Base-by-base conservation (phyloP, 2,329 filamentous ascomycete species). In the Rhynchosporium secalis region DNA sequence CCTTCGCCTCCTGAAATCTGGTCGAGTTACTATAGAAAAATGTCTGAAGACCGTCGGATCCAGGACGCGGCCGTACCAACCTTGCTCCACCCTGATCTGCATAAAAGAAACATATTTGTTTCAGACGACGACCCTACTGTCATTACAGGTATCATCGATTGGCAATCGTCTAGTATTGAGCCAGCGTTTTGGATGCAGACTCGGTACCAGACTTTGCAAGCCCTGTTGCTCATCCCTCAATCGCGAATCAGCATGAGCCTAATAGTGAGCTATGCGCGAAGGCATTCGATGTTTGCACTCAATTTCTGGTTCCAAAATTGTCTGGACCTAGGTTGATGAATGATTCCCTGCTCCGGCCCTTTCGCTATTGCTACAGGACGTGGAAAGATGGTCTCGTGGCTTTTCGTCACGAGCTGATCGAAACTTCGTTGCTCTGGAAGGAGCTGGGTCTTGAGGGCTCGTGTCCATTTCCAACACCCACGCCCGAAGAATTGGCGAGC, bases 21-120 rank as follows among this genome's bases (percentile, higher is more conserved):
- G 69, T 61, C 70, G 71, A 31, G 51, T 63, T 49, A 66, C 76
- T 8, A 63, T 78, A 4, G 71, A 36, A 52, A 67, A 59, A 71
- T 78, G 57, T 65, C 66, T n/a, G 41, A 66, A 46, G 65, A 73
- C 64, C 58, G 68, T 62, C 55, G 56, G 4, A 72, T 78, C 20
- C 61, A 69, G 56, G 62, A 72, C 38, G 66, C 69, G 52, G 66
- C 73, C 64, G 62, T 43, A 33, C 75, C 74, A 40, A 69, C 72
- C 3, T 64, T 79, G 2, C 74, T 76, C 57, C 76, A 79, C 60
- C 73, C 74, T 13, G 76, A 79, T 67, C 62, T 78, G 45, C 72
- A 78, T 64, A 76, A 74, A 70, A 69, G 75, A 62, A 79, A 79
- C 65, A 76, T 79, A 29, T 79, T 77, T 62, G 73, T 79, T 52